phyloP scores from a whole-genome alignment of 2,329 filamentous ascomycete species.

The Nothophoma quercina region DNA sequence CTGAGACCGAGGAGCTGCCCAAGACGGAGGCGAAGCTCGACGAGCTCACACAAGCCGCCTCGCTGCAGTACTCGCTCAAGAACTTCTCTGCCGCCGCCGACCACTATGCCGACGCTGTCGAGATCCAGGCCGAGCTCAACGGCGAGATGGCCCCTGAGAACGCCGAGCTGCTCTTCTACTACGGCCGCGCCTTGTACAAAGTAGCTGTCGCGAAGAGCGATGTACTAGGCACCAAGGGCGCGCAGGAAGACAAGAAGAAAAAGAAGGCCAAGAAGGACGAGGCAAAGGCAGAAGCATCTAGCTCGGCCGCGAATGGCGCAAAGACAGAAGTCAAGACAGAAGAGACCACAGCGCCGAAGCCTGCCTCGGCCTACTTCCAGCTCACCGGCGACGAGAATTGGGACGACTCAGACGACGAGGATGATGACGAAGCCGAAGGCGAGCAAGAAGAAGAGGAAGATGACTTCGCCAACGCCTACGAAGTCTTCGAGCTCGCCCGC shows the following conservation, averaged over 20 bases:
- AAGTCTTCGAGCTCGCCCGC: constrained; percentile 69
- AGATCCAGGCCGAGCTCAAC: constrained; percentile 89
- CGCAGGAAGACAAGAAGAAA: constrained; percentile 62
- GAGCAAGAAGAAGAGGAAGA: constrained; percentile 62
- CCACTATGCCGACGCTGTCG: constrained; percentile 84
- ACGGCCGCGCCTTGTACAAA: constrained; percentile 92
- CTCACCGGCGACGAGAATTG: constrained; percentile 96
- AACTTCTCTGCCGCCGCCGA: constrained; percentile 87
- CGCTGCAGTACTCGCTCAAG: constrained; percentile 86
- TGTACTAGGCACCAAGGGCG: constrained; percentile 84
- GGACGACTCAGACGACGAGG: constrained; percentile 66
- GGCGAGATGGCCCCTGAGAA: constrained; percentile 92
- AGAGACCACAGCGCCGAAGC: constrained; percentile 67
- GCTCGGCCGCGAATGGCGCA: constrained; percentile 39
- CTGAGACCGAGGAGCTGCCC: constrained; percentile 39
- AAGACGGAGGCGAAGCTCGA: constrained; percentile 70
- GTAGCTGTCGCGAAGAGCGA: constrained; percentile 94
- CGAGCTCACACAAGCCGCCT: constrained; percentile 80
- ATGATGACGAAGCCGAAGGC: constrained; percentile 68
- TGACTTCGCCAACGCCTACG: constrained; percentile 70
- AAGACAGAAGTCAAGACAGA: constrained; percentile 55
- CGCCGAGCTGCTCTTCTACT: constrained; percentile 91
- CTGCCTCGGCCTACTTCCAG: constrained; percentile 71
- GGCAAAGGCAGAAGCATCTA: constrained; percentile 47
- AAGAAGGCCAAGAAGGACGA: constrained; percentile 58